Evolutionary conservation across 768 basidiomycete species (phyloP), one percentile per base, ranked within the genome.

Genomic region (Auricularia sp.): DNA sequence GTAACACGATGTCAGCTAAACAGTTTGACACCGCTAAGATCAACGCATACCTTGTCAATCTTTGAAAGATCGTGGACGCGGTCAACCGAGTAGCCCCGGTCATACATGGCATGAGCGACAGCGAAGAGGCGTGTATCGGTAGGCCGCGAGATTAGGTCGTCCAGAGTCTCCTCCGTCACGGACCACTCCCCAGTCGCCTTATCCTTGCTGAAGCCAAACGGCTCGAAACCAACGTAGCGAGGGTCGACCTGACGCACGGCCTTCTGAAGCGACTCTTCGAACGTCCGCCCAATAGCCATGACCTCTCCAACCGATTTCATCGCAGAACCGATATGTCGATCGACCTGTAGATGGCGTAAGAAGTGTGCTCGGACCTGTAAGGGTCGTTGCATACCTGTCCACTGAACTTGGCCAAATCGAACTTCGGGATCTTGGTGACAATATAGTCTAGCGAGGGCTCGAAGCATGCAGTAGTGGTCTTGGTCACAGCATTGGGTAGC

Each of bases 231-330:
- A 72, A 90, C 86, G 86, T 92, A 99, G 36, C 91, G 85, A 35
- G 97, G 97, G 74, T 98, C 96, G 43, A 98, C 90, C 79, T 97
- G 93, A 67, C 97, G 89, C 66, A 99, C 90, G 60, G 97, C 97
- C 77, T 99, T 99, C 74, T 98, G 97, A 72, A 99, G 80, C 71
- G 91, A 93, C 75, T 99, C 97, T 76, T 99, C 97, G 70, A 98
- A 99, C 1, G 97, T 99, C 68, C 97, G 89, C 43, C 97, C 97
- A 70, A 99, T 98, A 69, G 96, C 96, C 97, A 99, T 99, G 72
- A 99, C 96, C 76, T 99, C 97, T 63, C 97, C 97, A 63, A 99
- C 97, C 16, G 92, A 94, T 77, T 99, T 99, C 97, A 99, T 98
- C 18, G 96, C 86, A 2, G 95, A 98, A 33, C 96, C 97, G 62